These are phyloP conservation scores for Backusella morwellensis DNA, from an alignment of 192 early-diverging fungal genomes.

Conservation along the genomic window DNA sequence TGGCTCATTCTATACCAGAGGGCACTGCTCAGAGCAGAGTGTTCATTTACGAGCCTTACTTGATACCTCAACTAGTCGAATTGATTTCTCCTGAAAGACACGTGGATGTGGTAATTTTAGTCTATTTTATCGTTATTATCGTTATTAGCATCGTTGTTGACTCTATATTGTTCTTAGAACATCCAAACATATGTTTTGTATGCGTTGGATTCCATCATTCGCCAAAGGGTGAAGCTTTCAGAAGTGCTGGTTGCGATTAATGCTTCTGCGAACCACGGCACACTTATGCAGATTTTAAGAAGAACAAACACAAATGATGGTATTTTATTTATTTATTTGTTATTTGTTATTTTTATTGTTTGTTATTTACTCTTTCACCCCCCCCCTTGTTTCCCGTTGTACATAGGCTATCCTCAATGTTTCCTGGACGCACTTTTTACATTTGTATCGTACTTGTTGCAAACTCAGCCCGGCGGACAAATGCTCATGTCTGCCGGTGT, in stretches of 20 bases:
- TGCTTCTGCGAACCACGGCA: constrained; percentile 91
- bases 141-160: background rate
- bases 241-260: constrained; percentile 88
- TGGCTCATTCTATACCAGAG: constrained; percentile 65
- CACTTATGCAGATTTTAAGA: constrained; percentile 79
- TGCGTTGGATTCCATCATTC: constrained; percentile 81
- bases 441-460: constrained; percentile 75
- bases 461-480: constrained; percentile 78
- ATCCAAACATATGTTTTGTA: constrained; percentile 80
- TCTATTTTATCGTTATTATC: background rate
- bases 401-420: constrained; percentile 55
- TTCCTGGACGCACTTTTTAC: constrained; percentile 84
- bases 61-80: constrained; percentile 76
- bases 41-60: constrained; percentile 87
- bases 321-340: background rate
- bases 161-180: constrained; percentile 32
- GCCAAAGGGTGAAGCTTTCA: constrained; percentile 68
- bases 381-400: background rate
- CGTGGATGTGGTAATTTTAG: constrained; percentile 55
- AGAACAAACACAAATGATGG: constrained; percentile 51
- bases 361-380: background rate
- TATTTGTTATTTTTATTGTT: background rate
- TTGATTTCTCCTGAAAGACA: constrained; percentile 69
- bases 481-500: constrained; percentile 92
- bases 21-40: constrained; percentile 64